Percentiles rank a stretch among this genome's conserved stretches.
These are phyloP conservation scores for Beauveria asiatica DNA, from an alignment of 2,329 filamentous ascomycete species.

Conservation along the genomic window DNA sequence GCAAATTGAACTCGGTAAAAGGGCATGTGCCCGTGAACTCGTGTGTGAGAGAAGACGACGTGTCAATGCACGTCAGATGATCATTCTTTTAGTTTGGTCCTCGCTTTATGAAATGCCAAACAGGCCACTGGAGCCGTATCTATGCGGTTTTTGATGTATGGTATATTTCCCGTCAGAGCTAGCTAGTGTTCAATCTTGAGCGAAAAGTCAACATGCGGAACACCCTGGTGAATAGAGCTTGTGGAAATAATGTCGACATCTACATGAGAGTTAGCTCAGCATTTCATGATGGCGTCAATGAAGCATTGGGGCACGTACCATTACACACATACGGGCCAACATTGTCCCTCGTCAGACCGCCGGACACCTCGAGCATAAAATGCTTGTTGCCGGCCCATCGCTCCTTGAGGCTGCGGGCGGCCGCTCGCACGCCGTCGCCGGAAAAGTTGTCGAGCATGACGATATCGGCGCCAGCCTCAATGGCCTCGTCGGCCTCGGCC, in stretches of 20 bases:
- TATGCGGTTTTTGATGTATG: neutral
- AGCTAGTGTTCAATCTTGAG: slow-evolving; percentile 62
- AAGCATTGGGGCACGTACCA: slow-evolving; percentile 36
- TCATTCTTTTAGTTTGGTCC: neutral
- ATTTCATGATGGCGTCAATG: too few relatives aligned
- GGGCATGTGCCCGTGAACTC: neutral
- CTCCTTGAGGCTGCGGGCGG: slow-evolving; percentile 67
- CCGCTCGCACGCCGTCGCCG: slow-evolving; percentile 64
- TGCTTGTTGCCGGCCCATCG: slow-evolving; percentile 66
- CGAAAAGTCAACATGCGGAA: slow-evolving; percentile 89
- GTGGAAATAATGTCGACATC: slow-evolving; percentile 96
- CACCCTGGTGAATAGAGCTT: slow-evolving; percentile 93
- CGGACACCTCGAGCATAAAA: slow-evolving; percentile 86
- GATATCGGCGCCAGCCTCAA: slow-evolving; percentile 83
- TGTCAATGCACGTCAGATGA: neutral
- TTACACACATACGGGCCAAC: slow-evolving; percentile 72
- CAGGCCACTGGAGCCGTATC: neutral
- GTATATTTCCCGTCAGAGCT: slow-evolving; percentile 7
- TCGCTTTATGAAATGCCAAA: too few relatives aligned
- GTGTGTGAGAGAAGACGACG: neutral
- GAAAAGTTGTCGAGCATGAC: slow-evolving; percentile 98
- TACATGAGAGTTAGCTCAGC: slow-evolving; percentile 22
- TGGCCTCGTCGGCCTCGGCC: slow-evolving; percentile 83
- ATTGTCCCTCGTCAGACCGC: slow-evolving; percentile 79
- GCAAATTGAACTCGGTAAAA: neutral